Base-by-base conservation (phyloP, 768 basidiomycete genomes). In the Mycena polygramma region DNA sequence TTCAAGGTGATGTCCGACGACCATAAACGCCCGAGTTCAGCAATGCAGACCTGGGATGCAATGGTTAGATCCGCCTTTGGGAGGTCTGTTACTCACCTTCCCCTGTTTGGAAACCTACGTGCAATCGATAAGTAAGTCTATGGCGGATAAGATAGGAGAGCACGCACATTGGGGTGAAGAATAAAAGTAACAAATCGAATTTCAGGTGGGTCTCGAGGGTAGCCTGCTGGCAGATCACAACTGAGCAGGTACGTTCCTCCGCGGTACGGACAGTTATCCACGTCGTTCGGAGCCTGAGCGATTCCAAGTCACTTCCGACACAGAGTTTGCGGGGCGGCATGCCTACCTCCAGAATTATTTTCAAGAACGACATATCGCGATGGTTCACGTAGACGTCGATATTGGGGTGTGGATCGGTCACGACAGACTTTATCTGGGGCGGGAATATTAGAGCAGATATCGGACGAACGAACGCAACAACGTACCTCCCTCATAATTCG, bases 101-200 rank as follows among this genome's bases (percentile, higher is more conserved):
- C 79, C 79, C 61, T 79, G 79, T 36, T 79, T 79, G 4, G 79
- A 79, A 9, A 79, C 77, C 79, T 79, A 30, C 30, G 30, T 22
- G 11, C 14, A 15, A 7, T 17, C 45, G 45, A 1, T 15, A 1
- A 43, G 30, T 30, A 2, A 30, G 30, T 30, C 19, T 19, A 46
- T 15, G 7, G 41, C 7, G 17, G 4, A 46, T 20, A 46, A 20
- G 45, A 46, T 19, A 46, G 15, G 45, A 19, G 19, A 19, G 26
- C 17, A 64, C 75, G 52, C 55, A 78, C 79, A 63, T 79, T 79
- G 7, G 77, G 79, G 58, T 79, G 79, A 59, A 79, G 54, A 37
- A 79, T 78, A 39, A 78, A 78, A 1, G 77, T 79, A 1, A 76
- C 76, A 46, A 79, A 79, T 35, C 79, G 68, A 14, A 79, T 72